Conservation (phyloP, 2,329 filamentous ascomycete genomes). For the Hymenoscyphus albidus region DNA sequence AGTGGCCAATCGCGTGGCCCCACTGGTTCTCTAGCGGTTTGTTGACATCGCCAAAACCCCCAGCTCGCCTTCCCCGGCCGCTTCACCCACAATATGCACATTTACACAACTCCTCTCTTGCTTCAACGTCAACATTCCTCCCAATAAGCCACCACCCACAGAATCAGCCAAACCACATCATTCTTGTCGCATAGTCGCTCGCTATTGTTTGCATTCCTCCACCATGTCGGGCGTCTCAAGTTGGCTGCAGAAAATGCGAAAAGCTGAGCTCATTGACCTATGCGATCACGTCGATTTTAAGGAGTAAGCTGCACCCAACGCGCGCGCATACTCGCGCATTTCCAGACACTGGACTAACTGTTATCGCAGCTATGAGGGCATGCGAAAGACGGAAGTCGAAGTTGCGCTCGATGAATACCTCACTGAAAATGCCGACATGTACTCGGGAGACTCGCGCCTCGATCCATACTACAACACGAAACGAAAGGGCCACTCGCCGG, state of each 20-base stretch:
- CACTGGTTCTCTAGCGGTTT: conserved; percentile 6
- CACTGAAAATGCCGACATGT: conserved; percentile 61
- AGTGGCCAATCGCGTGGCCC: not conserved
- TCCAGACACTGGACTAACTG: conserved; percentile 14
- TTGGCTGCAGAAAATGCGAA: conserved; percentile 79
- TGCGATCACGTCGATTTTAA: conserved; percentile 67
- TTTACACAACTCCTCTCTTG: conserved; percentile 8
- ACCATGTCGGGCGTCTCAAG: conserved; percentile 63
- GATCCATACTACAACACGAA: conserved; percentile 67
- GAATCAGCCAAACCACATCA: conserved; percentile 17
- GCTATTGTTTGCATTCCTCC: conserved; percentile 37
- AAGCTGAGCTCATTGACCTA: conserved; percentile 72
- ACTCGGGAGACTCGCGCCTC: conserved; percentile 61
- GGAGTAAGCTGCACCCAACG: conserved; percentile 55
- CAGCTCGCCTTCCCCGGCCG: conserved; percentile 6
- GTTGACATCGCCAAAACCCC: conserved; percentile 9
- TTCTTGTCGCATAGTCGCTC: conserved; percentile 44
- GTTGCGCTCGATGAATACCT: conserved; percentile 69
- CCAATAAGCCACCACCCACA: conserved; percentile 10
- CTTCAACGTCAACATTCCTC: conserved; percentile 12
- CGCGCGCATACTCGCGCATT: conserved; percentile 11
- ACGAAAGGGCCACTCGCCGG: conserved; percentile 57
- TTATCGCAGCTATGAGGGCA: conserved; percentile 56
- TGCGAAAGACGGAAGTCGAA: conserved; percentile 79
- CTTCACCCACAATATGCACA: conserved; percentile 8